Base-by-base conservation (phyloP, 345 rosid genomes). In the Citrus sp. region DNA sequence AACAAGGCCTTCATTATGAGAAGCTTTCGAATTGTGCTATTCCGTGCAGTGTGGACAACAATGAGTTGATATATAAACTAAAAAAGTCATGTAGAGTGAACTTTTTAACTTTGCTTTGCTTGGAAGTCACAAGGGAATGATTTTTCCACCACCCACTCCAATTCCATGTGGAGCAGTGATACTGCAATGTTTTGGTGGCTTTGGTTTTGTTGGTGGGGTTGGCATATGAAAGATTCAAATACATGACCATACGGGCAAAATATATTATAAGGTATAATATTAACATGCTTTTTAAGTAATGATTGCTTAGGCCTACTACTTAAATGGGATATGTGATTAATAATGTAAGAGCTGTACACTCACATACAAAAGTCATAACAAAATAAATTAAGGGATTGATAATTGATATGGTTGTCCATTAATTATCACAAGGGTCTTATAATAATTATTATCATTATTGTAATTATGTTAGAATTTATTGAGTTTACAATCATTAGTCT, bases 1-100 rank as follows among this genome's bases (percentile, higher is more conserved):
- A 46, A 54, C 3, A 79, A 69, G 72, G 77, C 30, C 67, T 58
- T 87, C 64, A 64, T 88, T 38, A 61, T 55, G 27, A 54, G 85
- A 85, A 40, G 21, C 79, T 66, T 46, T 66, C 60, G 32, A 12
- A 30, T 54, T 40, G 32, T 24, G 73, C 51, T 42, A 68, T 35
- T 42, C 40, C 30, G 30, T 40, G 56, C 56, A 65, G 46, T 9
- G 59, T 18, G 74, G 70, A 19, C 13, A 65, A 18, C 40, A 34
- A 18, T 64, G n/a, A 28, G 30, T 27, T 27, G 16, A 27, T 28
- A 63, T 63, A 63, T 63, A 63, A 27, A 5, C 28, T 28, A 32
- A 55, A 55, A 32, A 25, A 24, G 59, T 25, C 14, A 18, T 7
- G 75, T 2, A 12, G 21, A 35, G 35, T 7, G 24, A 30, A n/a